Conservation (phyloP, 2,329 filamentous ascomycete species). For the Paecilomyces variotii region DNA sequence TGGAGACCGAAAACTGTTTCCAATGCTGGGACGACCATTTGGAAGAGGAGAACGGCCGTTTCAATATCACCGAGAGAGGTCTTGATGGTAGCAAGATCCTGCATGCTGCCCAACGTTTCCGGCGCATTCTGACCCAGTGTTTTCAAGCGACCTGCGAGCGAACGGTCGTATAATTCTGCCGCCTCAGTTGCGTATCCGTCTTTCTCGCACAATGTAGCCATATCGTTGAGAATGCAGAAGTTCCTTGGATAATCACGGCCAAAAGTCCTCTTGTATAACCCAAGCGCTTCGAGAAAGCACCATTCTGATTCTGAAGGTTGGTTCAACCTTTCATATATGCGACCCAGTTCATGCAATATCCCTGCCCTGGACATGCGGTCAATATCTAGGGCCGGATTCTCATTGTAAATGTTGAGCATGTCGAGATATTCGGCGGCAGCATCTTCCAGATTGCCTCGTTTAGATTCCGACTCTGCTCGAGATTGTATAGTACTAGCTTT, state of each 20-base stretch:
- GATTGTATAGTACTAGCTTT: conserved; percentile 10
- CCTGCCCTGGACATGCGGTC: conserved; percentile 16
- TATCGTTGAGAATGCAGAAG: conserved; percentile 19
- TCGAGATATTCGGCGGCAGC: conserved; percentile 19
- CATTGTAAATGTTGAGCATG: conserved; percentile 14
- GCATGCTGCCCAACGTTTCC: conserved; percentile 23
- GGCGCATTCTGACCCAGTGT: conserved; percentile 21
- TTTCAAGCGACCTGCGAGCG: conserved; percentile 22
- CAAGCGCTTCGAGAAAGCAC: conserved; percentile 20
- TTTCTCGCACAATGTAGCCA: conserved; percentile 19
- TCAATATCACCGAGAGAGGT: conserved; percentile 18
- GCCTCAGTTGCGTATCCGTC: conserved; percentile 24
- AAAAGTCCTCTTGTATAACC: conserved; percentile 18
- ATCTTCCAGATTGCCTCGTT: conserved; percentile 12
- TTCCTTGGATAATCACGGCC: conserved; percentile 22
- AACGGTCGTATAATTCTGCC: conserved; percentile 21
- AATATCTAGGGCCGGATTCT: conserved; percentile 15
- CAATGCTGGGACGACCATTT: conserved; percentile 20
- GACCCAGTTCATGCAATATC: conserved; percentile 18
- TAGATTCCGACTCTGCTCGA: conserved; percentile 16
- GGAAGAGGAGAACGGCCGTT: conserved; percentile 18
- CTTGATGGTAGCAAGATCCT: conserved; percentile 20
- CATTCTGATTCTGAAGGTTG: conserved; percentile 18
- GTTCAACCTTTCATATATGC: conserved; percentile 16
- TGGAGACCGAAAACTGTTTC: conserved; percentile 23